These are phyloP conservation scores for Brettanomyces naardenensis DNA, from an alignment of 805 yeast species.

Conservation along the genomic window DNA sequence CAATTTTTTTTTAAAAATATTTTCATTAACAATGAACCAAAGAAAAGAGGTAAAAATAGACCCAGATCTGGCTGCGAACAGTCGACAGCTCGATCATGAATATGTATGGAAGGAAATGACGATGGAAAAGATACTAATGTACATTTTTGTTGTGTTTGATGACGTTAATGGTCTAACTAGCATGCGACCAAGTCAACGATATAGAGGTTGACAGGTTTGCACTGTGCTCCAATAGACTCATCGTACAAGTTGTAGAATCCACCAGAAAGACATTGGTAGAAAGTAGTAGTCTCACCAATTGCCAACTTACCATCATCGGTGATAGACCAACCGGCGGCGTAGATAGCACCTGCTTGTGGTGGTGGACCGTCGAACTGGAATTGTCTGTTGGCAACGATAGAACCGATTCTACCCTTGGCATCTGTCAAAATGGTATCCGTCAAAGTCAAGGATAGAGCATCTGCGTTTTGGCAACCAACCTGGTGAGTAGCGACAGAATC, in stretches of 20 bases:
- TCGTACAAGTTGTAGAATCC: constrained; percentile 52
- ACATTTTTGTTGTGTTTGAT: not conserved
- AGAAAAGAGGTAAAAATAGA: too few species aligned
- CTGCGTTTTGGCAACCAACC: constrained; percentile 29
- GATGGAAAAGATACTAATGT: constrained; percentile 1
- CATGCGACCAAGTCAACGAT: constrained; percentile 36
- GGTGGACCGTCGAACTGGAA: constrained; percentile 63
- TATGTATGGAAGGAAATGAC: not conserved
- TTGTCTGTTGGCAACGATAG: constrained; percentile 56
- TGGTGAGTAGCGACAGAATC: constrained; percentile 20
- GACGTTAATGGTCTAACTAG: constrained; percentile 10
- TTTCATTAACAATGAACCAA: too few species aligned
- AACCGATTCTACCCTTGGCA: constrained; percentile 43
- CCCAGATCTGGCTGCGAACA: too few species aligned
- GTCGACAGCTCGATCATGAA: too few species aligned
- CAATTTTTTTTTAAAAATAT: too few species aligned
- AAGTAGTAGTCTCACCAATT: constrained; percentile 38
- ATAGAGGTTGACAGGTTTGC: constrained; percentile 36
- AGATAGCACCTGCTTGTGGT: constrained; percentile 51
- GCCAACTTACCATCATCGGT: constrained; percentile 40
- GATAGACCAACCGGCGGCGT: constrained; percentile 47
- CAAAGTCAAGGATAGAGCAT: constrained; percentile 37
- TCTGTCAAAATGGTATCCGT: constrained; percentile 35
- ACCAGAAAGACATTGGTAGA: constrained; percentile 52
- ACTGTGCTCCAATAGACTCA: constrained; percentile 37